phyloP scores from a whole-genome alignment of 805 yeast genomes.

The Candida mattraensis region DNA sequence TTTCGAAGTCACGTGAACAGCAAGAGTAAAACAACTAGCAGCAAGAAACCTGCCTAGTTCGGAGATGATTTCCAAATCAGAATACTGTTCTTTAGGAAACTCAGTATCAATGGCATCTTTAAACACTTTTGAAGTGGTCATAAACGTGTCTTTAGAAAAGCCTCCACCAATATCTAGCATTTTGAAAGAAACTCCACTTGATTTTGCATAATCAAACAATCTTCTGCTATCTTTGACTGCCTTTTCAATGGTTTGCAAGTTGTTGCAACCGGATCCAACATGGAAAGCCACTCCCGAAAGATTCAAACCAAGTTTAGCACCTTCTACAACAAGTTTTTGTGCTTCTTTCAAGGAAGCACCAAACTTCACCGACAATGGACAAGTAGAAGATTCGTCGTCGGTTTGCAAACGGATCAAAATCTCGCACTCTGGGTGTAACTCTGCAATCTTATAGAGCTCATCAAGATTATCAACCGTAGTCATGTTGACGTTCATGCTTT shows the following conservation, averaged over 20 bases:
- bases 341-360: constrained; percentile 71
- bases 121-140: constrained; percentile 56
- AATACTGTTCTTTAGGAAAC: constrained; percentile 50
- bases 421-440: constrained; percentile 66
- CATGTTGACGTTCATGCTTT: constrained; percentile 52
- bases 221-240: constrained; percentile 71
- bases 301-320: constrained; percentile 58
- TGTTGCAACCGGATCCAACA: constrained; percentile 91
- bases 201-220: constrained; percentile 61
- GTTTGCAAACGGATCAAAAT: constrained; percentile 81
- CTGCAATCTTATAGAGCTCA: constrained; percentile 73
- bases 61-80: constrained; percentile 59
- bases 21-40: constrained; percentile 81
- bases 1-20: constrained; percentile 82
- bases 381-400: constrained; percentile 84
- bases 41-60: constrained; percentile 95
- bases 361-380: constrained; percentile 83
- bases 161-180: constrained; percentile 91
- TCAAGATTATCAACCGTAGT: constrained; percentile 90
- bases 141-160: constrained; percentile 62
- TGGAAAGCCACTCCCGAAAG: constrained; percentile 92
- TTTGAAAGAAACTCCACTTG: constrained; percentile 47
- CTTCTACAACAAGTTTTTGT: constrained; percentile 54
- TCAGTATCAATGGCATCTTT: constrained; percentile 50
- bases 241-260: constrained; percentile 59